Evolutionary conservation across 1,139 yeast species (phyloP).

Genomic region (Diutina pseudorugosa): DNA sequence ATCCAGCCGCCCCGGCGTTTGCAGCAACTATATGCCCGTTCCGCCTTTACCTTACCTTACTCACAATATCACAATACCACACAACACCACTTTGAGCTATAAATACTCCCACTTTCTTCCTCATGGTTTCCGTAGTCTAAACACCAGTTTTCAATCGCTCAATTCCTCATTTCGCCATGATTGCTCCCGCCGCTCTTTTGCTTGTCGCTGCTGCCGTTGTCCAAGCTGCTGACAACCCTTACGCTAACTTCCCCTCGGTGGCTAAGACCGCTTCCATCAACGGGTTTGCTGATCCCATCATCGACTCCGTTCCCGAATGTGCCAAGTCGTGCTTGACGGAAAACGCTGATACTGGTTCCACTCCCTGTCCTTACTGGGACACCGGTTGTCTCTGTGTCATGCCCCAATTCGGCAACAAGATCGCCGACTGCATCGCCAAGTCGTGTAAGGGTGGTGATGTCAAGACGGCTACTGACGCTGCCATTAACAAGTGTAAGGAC

Average conservation of each 20-base stretch:
- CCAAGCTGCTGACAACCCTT: constrained; percentile 8
- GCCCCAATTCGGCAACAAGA: constrained; percentile 34
- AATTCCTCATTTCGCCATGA: not conserved
- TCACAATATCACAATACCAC: not conserved
- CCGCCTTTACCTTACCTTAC: too few species aligned
- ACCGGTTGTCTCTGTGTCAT: constrained; percentile 42
- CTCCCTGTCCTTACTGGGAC: constrained; percentile 44
- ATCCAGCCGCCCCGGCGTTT: not conserved
- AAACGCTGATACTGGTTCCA: constrained; percentile 15
- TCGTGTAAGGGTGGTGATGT: constrained; percentile 29
- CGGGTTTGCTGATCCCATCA: constrained; percentile 41
- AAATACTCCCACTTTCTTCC: not conserved
- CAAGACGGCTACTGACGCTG: constrained; percentile 17
- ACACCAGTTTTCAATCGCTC: too few species aligned
- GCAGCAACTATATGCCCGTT: too few species aligned
- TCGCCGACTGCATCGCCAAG: constrained; percentile 33
- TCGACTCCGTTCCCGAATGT: constrained; percentile 27
- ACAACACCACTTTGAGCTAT: not conserved
- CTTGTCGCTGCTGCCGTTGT: constrained; percentile 5
- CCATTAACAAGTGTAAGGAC: not conserved
- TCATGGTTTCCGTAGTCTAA: too few species aligned
- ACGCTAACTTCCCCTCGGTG: constrained; percentile 33
- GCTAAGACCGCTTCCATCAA: constrained; percentile 38
- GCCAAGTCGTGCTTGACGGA: constrained; percentile 30
- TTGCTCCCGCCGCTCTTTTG: constrained; percentile 5